Base-by-base conservation (phyloP, 208 protist genomes). In the Phytomonas sp. region DNA sequence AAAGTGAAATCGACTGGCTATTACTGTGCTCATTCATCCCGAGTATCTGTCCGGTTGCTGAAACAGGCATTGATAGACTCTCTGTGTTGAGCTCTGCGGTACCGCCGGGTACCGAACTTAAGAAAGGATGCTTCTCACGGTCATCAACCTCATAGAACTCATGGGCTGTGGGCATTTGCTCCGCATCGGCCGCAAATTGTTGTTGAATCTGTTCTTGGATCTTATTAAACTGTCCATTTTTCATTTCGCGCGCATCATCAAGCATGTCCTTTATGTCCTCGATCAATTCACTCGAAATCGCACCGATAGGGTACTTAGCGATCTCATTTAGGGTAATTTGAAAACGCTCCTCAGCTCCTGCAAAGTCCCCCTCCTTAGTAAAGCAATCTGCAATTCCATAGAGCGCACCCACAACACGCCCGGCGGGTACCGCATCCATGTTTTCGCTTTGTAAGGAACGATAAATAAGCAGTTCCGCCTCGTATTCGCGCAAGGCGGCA, bases 361-460 rank as follows among this genome's bases (percentile, higher is more conserved):
- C 87, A 70, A 92, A 94, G 77, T 94, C 87, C 45, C 82, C 79
- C 60, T 92, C 86, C 74, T 91, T 89, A 72, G 90, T 80, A 79
- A 88, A 94, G 75, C 86, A 94, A 67, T 94, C 86, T 0, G 91
- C 91, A 26, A 92, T 88, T 62, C 83, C 77, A 75, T 94, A 94
- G 0, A 93, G 76, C 14, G 80, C 82, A 26, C 83, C 75, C 29
- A 89, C 72, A 36, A 94, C 66, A n/a, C 84, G 76, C 8, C 88
- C 77, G 23, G 77, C 61, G 3, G 83, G 83, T 12, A 92, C 78
- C 7, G 76, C 68, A 29, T 73, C 45, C 33, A 67, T 59, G 19
- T 60, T 52, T 33, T 78, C 67, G n/a, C 78, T 59, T 62, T 95
- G 81, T 34, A 95, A 77, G 42, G 75, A 79, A 42, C 87, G 81